Base-by-base conservation (phyloP, 1,139 yeast genomes). In the Eremothecium coryli region DNA sequence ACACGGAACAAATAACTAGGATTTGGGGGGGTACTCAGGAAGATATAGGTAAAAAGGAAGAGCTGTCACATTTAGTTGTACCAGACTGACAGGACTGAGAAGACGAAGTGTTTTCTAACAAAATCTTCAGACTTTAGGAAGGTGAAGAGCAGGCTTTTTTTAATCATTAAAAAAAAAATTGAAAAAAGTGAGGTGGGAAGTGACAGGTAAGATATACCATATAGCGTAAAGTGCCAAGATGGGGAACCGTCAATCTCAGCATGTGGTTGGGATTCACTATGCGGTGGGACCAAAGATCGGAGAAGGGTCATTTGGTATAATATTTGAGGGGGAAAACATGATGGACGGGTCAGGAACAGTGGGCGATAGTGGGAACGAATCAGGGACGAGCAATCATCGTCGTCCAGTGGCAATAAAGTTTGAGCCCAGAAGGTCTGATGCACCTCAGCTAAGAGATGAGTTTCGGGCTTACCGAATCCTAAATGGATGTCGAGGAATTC, bases 201-300 rank as follows among this genome's bases (percentile, higher is more conserved):
- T n/a, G n/a, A n/a, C n/a, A n/a, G n/a, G n/a, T n/a, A n/a, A n/a
- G n/a, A n/a, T n/a, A n/a, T n/a, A n/a, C n/a, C n/a, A n/a, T n/a
- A n/a, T n/a, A n/a, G n/a, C n/a, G n/a, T n/a, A n/a, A n/a, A n/a
- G n/a, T n/a, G n/a, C n/a, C 22, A 17, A 16, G 12, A 35, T 35
- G 38, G 36, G 35, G 15, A 35, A 35, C 17, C 38, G 38, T 12
- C 31, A 35, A 15, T 33, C 44, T 36, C 56, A 44, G 52, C 66
- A 60, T 53, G 73, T 74, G 32, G 79, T 75, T 33, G 82, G 82
- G 35, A 68, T 73, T 30, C 97, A 90, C 66, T 90, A 85, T 65
- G 86, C 90, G 46, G 86, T 90, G 41, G 98, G 96, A 32, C 86
- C 86, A 58, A 90, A 90, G 64, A 90, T 90, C 40, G 98, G 98